Conservation (phyloP, 441 rosid genomes). For the Populus hybrid region DNA sequence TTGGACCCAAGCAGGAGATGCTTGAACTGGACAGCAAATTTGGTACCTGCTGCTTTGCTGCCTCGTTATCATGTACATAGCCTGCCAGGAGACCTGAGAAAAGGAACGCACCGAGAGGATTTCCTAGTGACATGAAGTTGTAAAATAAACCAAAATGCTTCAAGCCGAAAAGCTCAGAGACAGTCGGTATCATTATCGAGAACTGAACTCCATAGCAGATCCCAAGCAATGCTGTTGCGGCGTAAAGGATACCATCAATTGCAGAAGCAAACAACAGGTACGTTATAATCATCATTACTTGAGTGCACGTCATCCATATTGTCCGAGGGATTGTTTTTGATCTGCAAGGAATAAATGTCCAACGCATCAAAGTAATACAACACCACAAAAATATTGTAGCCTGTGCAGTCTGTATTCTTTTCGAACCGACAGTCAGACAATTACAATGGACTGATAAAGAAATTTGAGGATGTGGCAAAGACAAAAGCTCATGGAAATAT, state of each 20-base stretch:
- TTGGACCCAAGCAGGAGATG: conserved; percentile 54
- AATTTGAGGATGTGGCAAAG: neutral
- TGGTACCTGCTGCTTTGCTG: conserved; percentile 54
- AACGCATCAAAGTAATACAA: too few relatives aligned
- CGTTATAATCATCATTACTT: too few relatives aligned
- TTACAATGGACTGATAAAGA: neutral
- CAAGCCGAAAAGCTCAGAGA: conserved; percentile 82
- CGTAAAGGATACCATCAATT: too few relatives aligned
- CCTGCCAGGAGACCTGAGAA: conserved; percentile 81
- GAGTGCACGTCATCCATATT: too few relatives aligned
- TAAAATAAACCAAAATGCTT: conserved; percentile 75
- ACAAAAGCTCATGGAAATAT: neutral
- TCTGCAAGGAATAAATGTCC: too few relatives aligned
- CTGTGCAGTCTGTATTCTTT: too few relatives aligned
- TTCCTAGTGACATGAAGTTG: conserved; percentile 73
- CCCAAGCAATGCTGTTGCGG: conserved; percentile 1
- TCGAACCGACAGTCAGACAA: conserved; percentile 2
- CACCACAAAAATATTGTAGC: too few relatives aligned
- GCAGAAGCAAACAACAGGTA: too few relatives aligned
- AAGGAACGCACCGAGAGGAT: conserved; percentile 78
- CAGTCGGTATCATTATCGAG: conserved; percentile 45
- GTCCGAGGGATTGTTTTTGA: too few relatives aligned
- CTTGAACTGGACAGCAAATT: conserved; percentile 19
- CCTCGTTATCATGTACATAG: conserved; percentile 71
- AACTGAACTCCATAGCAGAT: conserved; percentile 55